Percentiles rank a stretch among this genome's conserved stretches.
Conservation (phyloP, 805 yeast genomes). For the Pichia rugopelliculosa region DNA sequence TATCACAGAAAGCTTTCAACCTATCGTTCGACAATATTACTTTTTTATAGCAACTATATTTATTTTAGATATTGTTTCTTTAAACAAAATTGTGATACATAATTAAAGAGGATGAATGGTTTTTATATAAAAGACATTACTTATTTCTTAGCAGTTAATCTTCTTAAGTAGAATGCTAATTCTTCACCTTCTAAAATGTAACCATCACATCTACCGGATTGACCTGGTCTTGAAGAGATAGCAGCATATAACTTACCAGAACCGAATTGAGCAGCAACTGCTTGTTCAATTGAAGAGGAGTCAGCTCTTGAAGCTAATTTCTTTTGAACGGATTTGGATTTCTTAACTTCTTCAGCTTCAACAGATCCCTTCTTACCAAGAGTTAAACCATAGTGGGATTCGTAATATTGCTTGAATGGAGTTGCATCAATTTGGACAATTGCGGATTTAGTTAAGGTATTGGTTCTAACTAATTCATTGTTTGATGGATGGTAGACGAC, state of each 20-base stretch:
- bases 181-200: constrained; percentile 99
- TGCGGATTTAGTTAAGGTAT: constrained; percentile 98
- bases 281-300: constrained; percentile 75
- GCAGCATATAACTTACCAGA: constrained; percentile 99
- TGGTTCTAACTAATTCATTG: constrained; percentile 99
- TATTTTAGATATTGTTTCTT: not conserved
- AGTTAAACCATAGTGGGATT: constrained; percentile 92
- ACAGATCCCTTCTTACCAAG: constrained; percentile 77
- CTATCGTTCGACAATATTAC: not conserved
- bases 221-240: constrained; percentile 99
- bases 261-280: constrained; percentile 94
- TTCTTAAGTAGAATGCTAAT: constrained; percentile 99
- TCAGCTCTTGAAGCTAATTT: constrained; percentile 91
- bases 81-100: constrained; percentile 1
- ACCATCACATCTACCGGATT: constrained; percentile 99
- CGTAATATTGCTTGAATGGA: constrained; percentile 99
- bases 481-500: constrained; percentile 99
- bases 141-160: constrained; percentile 99
- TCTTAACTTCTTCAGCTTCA: constrained; percentile 47
- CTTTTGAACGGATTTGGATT: constrained; percentile 77
- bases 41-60: not conserved
- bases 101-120: not conserved
- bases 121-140: constrained; percentile 13
- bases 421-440: constrained; percentile 99
- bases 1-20: no score